Conservation (phyloP, 176 grass and related monocot genomes). For the Leersia perrieri region DNA sequence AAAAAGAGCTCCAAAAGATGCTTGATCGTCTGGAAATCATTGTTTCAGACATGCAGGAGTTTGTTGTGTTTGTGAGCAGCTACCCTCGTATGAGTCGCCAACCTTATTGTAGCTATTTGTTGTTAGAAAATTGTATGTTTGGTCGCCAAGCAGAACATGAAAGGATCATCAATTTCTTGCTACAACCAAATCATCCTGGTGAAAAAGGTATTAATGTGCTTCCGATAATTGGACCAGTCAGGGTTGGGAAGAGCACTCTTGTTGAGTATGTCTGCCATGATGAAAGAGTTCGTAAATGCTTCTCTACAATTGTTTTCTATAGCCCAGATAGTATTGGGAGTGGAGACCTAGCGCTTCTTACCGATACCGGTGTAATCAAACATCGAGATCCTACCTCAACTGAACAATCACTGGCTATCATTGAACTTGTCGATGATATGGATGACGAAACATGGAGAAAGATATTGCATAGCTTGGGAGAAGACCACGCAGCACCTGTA, state of each 20-base stretch:
- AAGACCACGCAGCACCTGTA: neutral
- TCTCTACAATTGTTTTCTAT: neutral
- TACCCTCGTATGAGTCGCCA: neutral
- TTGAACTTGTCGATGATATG: neutral
- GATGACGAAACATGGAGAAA: neutral
- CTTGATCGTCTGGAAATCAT: neutral
- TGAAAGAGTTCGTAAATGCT: neutral
- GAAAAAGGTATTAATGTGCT: neutral
- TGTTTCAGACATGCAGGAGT: neutral
- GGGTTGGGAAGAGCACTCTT: conserved; percentile 30
- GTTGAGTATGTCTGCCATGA: conserved; percentile 2
- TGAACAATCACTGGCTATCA: neutral
- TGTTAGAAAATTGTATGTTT: neutral
- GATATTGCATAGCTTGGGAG: neutral
- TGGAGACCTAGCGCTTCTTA: neutral
- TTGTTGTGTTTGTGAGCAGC: neutral
- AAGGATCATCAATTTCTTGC: neutral
- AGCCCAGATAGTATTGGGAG: neutral
- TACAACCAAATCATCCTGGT: neutral
- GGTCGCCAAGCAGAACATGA: neutral
- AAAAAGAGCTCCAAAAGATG: neutral
- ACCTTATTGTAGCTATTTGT: neutral
- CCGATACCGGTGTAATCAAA: neutral
- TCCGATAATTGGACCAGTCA: neutral
- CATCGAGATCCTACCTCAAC: neutral